Evolutionary conservation across 306 rosid species (phyloP), one percentile per base, ranked within the genome.

Genomic region (Mimosa bimucronata): DNA sequence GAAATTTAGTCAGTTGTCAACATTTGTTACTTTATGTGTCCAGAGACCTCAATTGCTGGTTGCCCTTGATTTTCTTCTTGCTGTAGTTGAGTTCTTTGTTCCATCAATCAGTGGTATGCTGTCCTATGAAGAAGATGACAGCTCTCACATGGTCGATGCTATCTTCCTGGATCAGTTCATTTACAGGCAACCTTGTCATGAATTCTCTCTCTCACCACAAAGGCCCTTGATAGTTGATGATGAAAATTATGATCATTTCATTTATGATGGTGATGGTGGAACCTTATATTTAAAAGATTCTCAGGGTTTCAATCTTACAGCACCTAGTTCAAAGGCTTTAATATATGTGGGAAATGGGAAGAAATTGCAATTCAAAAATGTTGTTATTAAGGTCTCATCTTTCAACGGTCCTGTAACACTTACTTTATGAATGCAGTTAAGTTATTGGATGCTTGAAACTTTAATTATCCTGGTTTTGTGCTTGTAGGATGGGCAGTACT

Each of bases 1-100:
- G 41, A 95, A 88, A 82, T 84, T 91, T 74, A 79, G 82, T 70
- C 91, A 79, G 71, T 80, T 77, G 60, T 89, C 90, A 76, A 93
- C 91, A 25, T 81, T 81, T 73, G 84, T 93, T 82, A 91, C 96
- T 44, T 44, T 95, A 78, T 88, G 93, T 44, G 76, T 95, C 79
- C 99, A 95, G 86, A 89, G 97, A 87, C 99, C 98, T 74, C 97
- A 91, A 82, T 84, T 95, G 79, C 96, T 95, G 62, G 98, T 95
- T 80, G 94, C 97, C 48, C 93, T 95, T 71, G 99, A 95, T 86
- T 95, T 95, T 87, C 91, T 95, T 72, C 96, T 93, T 69, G 99
- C 96, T 41, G 93, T 95, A 7, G 93, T 80, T 80, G 98, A 93
- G 91, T 95, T 95, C 81, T 95, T 95, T 23, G 92, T 95, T 81